Evolutionary conservation across 495 filamentous ascomycete species (phyloP).

Genomic region (Rostrohypoxylon terebratum): DNA sequence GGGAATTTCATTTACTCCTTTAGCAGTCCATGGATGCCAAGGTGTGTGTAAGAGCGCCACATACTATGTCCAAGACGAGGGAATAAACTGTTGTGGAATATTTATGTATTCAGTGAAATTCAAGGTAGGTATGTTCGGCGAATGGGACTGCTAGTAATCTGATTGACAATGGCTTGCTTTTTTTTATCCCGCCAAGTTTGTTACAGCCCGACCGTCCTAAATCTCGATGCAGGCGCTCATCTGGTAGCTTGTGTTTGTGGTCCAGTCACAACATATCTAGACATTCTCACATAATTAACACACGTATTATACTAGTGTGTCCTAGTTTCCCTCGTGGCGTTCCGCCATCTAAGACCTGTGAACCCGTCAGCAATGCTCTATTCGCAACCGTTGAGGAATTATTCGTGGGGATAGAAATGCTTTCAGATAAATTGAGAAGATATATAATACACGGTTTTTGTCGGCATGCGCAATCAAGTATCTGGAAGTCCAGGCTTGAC

Average conservation of each 20-base stretch:
- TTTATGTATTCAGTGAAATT: neutral
- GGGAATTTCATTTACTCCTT: neutral
- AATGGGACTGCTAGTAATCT: too few species aligned
- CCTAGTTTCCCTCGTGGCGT: neutral
- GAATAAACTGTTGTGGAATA: neutral
- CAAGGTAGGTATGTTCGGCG: neutral
- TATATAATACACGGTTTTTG: constrained; percentile 61
- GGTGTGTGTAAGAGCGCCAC: neutral
- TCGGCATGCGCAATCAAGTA: constrained; percentile 53
- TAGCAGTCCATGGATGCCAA: neutral
- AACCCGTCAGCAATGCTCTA: constrained; percentile 9
- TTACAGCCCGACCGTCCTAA: too few species aligned
- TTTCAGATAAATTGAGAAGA: constrained; percentile 65
- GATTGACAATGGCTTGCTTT: too few species aligned
- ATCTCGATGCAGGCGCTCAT: neutral
- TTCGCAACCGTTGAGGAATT: neutral
- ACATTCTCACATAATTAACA: neutral
- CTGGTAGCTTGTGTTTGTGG: neutral
- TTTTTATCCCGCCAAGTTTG: too few species aligned
- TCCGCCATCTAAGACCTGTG: neutral
- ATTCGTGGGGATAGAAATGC: neutral
- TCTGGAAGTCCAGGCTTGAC: constrained; percentile 44
- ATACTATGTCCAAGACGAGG: neutral
- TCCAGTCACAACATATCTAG: neutral
- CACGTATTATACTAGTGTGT: neutral